Percentiles rank a stretch among this genome's conserved stretches.
Evolutionary conservation across 2,329 filamentous ascomycete species (phyloP).

Genomic region (Plenodomus lindquistii): DNA sequence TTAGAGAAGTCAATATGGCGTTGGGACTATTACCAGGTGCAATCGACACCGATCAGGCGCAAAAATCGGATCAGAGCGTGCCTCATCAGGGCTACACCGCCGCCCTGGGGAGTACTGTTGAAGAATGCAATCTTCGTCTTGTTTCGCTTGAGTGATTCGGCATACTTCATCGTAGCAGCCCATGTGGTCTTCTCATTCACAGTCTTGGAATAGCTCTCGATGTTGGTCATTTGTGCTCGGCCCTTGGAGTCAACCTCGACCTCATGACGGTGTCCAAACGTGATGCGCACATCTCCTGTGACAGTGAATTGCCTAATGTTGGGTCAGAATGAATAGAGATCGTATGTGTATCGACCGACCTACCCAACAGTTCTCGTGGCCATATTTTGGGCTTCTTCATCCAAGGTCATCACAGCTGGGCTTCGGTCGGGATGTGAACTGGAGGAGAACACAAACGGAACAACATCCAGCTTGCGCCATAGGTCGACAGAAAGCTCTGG

Average conservation of each 20-base stretch:
- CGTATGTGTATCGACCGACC: constrained; percentile 27
- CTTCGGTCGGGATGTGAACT: constrained; percentile 7
- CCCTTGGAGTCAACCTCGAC: constrained; percentile 64
- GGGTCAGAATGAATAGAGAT: not conserved
- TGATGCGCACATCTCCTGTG: constrained; percentile 4
- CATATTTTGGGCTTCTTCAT: constrained; percentile 82
- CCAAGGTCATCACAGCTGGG: constrained; percentile 64
- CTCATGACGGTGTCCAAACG: constrained; percentile 5
- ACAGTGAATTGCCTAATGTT: constrained; percentile 7
- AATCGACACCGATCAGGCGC: constrained; percentile 66
- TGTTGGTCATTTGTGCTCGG: constrained; percentile 62
- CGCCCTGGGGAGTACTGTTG: constrained; percentile 79
- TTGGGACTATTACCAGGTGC: constrained; percentile 63
- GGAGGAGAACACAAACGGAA: constrained; percentile 65
- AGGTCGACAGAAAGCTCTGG: constrained; percentile 70
- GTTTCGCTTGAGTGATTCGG: constrained; percentile 63
- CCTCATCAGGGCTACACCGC: constrained; percentile 80
- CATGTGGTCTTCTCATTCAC: constrained; percentile 64
- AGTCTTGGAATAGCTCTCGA: constrained; percentile 63
- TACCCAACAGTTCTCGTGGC: constrained; percentile 76
- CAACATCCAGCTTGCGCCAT: constrained; percentile 76
- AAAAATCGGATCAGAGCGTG: constrained; percentile 76
- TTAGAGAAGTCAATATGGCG: not conserved
- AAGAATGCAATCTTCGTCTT: constrained; percentile 76
- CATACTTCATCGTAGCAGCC: constrained; percentile 66